A percentile compares a stretch with the other conserved stretches of the same genome.
Conservation (phyloP, 140 eudicot genomes). For the Oenanthe javanica region DNA sequence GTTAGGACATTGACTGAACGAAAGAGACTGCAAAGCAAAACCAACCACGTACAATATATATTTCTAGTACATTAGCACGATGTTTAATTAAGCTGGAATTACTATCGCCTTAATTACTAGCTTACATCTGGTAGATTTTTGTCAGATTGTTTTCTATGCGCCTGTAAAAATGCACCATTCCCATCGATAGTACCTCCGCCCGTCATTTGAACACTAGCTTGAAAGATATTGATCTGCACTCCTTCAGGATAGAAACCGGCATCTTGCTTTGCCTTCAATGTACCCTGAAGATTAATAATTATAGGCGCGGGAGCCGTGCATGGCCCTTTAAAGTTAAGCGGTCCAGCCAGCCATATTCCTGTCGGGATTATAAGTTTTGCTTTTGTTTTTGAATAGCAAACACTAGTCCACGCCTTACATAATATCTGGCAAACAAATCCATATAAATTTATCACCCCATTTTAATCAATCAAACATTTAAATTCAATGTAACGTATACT, state of each 20-base stretch:
- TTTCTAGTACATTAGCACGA: too few species aligned
- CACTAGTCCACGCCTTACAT: slow-evolving; percentile 25
- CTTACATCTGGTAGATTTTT: slow-evolving; percentile 5
- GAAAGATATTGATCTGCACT: slow-evolving; percentile 15
- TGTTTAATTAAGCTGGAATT: too few species aligned
- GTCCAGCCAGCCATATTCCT: slow-evolving; percentile 26
- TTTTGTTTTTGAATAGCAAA: slow-evolving; percentile 21
- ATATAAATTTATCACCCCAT: too few species aligned
- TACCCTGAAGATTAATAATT: slow-evolving; percentile 32
- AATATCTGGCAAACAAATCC: neutral
- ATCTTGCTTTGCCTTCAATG: slow-evolving; percentile 22
- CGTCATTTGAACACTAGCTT: slow-evolving; percentile 9
- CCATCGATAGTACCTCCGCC: slow-evolving; percentile 35
- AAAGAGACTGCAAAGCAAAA: neutral
- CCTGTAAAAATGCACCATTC: slow-evolving; percentile 14
- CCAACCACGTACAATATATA: too few species aligned
- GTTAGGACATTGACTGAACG: slow-evolving; percentile 11
- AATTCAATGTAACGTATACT: neutral
- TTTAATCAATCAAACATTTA: too few species aligned
- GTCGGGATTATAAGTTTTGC: slow-evolving; percentile 29
- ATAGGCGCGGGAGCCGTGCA: slow-evolving; percentile 16
- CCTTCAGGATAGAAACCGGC: neutral
- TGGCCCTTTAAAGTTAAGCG: slow-evolving; percentile 22
- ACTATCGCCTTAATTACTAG: too few species aligned
- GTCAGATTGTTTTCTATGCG: neutral